Evolutionary conservation across 2,329 filamentous ascomycete genomes (phyloP).

Genomic region (Arthrocladium fulminans): DNA sequence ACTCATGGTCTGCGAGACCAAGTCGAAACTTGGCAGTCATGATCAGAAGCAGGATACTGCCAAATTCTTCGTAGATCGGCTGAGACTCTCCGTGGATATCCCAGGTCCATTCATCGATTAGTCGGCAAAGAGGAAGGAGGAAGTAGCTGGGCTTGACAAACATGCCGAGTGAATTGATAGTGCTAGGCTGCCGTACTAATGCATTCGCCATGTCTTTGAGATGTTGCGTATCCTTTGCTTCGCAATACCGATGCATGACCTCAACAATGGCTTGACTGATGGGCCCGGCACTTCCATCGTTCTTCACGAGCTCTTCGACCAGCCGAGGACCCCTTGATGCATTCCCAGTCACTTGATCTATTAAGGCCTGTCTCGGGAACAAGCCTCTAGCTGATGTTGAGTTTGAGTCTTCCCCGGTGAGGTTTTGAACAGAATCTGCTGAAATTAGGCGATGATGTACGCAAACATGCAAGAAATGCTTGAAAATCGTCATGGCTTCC

Average conservation of each 20-base stretch:
- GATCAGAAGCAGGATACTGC: constrained; percentile 51
- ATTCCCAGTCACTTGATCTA: constrained; percentile 68
- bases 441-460: constrained; percentile 78
- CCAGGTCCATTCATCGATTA: constrained; percentile 56
- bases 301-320: constrained; percentile 73
- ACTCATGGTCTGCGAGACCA: constrained; percentile 42
- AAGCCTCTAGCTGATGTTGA: constrained; percentile 60
- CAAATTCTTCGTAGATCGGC: constrained; percentile 58
- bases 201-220: constrained; percentile 53
- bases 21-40: constrained; percentile 52
- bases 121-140: constrained; percentile 48
- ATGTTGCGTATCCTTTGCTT: constrained; percentile 50
- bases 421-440: constrained; percentile 64
- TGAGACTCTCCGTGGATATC: constrained; percentile 57
- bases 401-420: constrained; percentile 74
- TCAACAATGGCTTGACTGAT: constrained; percentile 70
- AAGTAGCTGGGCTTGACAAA: constrained; percentile 50
- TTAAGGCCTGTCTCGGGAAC: constrained; percentile 67
- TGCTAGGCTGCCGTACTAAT: constrained; percentile 46
- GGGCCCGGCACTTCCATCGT: constrained; percentile 84
- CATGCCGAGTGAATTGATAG: constrained; percentile 51
- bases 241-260: constrained; percentile 52
- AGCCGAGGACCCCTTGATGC: constrained; percentile 66
- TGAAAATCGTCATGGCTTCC: constrained; percentile 58
- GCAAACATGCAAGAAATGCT: constrained; percentile 83